These are phyloP conservation scores for Triangularia setosa DNA, from an alignment of 2,329 filamentous ascomycete genomes.

Conservation along the genomic window DNA sequence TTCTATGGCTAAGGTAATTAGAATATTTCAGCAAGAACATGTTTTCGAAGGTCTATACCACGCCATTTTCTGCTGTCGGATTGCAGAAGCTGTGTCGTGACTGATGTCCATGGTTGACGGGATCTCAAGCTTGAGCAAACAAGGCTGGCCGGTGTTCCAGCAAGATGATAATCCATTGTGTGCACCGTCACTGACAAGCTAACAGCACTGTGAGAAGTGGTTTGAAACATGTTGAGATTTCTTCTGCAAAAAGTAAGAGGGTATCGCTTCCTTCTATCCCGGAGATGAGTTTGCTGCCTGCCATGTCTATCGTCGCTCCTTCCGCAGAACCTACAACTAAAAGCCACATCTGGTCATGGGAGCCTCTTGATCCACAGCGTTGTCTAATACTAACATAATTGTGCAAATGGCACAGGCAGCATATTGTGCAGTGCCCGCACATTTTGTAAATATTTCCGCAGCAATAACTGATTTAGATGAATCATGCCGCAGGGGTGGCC, in stretches of 20 bases:
- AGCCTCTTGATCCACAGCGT: background rate
- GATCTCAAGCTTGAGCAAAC: conserved; percentile 40
- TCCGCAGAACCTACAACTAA: background rate
- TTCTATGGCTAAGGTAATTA: conserved; percentile 36
- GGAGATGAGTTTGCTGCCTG: conserved; percentile 2
- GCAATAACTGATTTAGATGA: background rate
- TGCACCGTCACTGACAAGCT: background rate
- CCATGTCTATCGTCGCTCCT: conserved; percentile 15
- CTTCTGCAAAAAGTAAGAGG: background rate
- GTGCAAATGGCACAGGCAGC: background rate
- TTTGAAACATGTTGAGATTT: background rate
- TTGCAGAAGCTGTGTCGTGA: conserved; percentile 28
- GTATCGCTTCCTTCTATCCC: conserved; percentile 3
- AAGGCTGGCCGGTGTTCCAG: conserved; percentile 23
- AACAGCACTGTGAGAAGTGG: background rate
- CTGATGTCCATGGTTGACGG: conserved; percentile 35
- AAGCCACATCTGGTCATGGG: background rate
- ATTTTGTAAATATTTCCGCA: background rate
- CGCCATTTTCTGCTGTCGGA: conserved; percentile 24
- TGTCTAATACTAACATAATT: background rate
- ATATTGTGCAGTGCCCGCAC: background rate
- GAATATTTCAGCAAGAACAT: background rate
- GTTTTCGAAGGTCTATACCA: conserved; percentile 11
- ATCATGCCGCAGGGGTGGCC: conserved; percentile 32
- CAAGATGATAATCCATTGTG: background rate